Base-by-base conservation (phyloP, 306 rosid species). In the Albizia julibrissin region DNA sequence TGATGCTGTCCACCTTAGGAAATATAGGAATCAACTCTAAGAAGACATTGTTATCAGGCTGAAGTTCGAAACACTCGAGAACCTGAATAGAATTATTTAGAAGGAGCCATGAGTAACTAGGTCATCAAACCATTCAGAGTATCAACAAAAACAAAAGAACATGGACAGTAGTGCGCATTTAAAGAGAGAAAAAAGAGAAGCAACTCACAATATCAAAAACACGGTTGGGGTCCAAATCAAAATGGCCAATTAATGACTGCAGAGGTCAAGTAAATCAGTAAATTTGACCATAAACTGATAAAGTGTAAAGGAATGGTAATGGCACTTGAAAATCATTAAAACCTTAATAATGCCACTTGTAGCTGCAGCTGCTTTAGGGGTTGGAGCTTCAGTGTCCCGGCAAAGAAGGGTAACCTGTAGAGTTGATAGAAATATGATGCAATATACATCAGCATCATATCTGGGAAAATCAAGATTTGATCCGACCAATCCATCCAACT, bases 181-280 rank as follows among this genome's bases (percentile, higher is more conserved):
- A 58, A 19, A 70, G 34, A 43, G 19, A 21, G 22, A 68, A 68
- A 27, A 19, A 80, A 64, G 27, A 33, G 47, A 68, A 22, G 39
- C 59, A 78, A 88, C 99, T 89, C 91, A 95, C 99, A 54, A 95
- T 93, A 90, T 93, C 99, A 84, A 95, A 95, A 31, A 94, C 98
- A 39, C 97, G 99, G 86, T 95, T 95, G 79, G 99, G 99, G 74
- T 95, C 99, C 90, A 95, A 85, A 89, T 95, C 99, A 78, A 95
- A 95, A 86, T 95, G 99, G 84, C 99, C 99, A 84, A 95, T 95
- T 80, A 95, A 85, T 37, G 99, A 95, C 99, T 95, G 99, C 96
- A 92, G 52, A 85, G 34, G 24, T 61, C 37, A 81, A 49, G 34
- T 34, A 80, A 82, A 26, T 79, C 74, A 81, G 85, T 77, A 68